phyloP scores from a whole-genome alignment of 1,284 basidiomycete species.

The Flammula alnicola region DNA sequence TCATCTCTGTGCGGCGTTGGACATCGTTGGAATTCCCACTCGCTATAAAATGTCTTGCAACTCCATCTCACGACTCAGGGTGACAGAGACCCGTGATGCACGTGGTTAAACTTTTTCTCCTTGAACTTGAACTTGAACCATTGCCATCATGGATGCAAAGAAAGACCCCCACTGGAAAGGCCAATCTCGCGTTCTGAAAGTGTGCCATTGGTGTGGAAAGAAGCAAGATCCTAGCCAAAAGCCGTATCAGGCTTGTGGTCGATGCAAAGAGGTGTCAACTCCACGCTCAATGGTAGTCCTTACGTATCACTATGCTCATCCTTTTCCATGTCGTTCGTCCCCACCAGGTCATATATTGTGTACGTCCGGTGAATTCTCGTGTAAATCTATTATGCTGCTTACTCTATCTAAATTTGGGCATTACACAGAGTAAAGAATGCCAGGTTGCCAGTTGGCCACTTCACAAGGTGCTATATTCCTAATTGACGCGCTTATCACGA shows the following conservation, averaged over 20 bases:
- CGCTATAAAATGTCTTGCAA: too few relatives aligned
- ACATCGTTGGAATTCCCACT: not conserved
- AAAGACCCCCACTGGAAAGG: conserved; percentile 22
- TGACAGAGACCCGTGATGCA: too few relatives aligned
- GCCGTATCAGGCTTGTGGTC: conserved; percentile 27
- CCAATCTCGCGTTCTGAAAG: conserved; percentile 28
- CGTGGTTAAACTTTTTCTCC: too few relatives aligned
- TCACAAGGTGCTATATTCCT: conserved; percentile 25
- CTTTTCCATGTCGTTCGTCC: not conserved
- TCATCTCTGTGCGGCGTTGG: not conserved
- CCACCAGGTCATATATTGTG: conserved; percentile 31
- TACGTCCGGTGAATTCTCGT: conserved; percentile 15
- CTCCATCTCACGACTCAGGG: too few relatives aligned
- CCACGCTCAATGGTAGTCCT: not conserved
- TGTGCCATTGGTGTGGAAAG: conserved; percentile 31
- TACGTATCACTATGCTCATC: conserved; percentile 1
- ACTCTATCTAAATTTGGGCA: conserved; percentile 16
- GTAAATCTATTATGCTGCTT: conserved; percentile 4
- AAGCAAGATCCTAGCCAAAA: conserved; percentile 25
- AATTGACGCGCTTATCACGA: conserved; percentile 9
- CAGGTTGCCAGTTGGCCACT: conserved; percentile 29
- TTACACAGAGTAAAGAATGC: conserved; percentile 28
- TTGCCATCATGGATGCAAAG: too few relatives aligned
- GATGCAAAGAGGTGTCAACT: conserved; percentile 28
- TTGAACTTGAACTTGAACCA: too few relatives aligned